Evolutionary conservation across 306 rosid genomes (phyloP).

Genomic region (Quercus engelmannii): DNA sequence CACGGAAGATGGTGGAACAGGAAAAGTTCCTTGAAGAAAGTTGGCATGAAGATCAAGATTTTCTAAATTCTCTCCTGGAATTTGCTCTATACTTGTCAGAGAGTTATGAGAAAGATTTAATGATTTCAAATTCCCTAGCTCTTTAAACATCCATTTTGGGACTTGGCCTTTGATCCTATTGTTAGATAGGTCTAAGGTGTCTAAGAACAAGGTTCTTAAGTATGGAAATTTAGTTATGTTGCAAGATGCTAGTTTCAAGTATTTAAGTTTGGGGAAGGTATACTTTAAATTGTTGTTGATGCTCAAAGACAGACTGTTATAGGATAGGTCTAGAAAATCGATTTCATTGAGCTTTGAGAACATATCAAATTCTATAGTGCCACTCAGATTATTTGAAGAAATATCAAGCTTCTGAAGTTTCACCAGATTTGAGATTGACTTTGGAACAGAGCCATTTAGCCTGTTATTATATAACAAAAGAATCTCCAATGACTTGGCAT

Average conservation of each 20-base stretch:
- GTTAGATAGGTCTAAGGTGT: no score
- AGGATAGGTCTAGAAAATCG: neutral
- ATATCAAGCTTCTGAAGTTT: neutral
- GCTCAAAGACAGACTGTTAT: neutral
- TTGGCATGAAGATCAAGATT: neutral
- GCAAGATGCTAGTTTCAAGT: neutral
- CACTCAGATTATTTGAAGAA: constrained; percentile 16
- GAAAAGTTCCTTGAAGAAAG: constrained; percentile 26
- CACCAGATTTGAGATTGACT: constrained; percentile 5
- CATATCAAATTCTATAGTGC: neutral
- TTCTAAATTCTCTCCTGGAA: neutral
- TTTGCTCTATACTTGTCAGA: neutral
- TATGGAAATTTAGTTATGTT: constrained; percentile 18
- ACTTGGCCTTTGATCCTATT: no score
- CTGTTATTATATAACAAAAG: neutral
- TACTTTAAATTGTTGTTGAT: neutral
- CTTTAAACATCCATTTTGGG: no score
- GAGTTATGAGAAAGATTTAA: constrained; percentile 28
- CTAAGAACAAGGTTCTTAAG: neutral
- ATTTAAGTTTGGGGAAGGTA: neutral
- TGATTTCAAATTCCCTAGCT: accelerated
- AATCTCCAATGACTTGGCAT: neutral
- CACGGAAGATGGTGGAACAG: neutral
- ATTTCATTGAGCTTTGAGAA: neutral
- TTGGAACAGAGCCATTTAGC: constrained; percentile 7